Base-by-base conservation (phyloP, 495 filamentous ascomycete species). In the Aspergillus kassunensis region DNA sequence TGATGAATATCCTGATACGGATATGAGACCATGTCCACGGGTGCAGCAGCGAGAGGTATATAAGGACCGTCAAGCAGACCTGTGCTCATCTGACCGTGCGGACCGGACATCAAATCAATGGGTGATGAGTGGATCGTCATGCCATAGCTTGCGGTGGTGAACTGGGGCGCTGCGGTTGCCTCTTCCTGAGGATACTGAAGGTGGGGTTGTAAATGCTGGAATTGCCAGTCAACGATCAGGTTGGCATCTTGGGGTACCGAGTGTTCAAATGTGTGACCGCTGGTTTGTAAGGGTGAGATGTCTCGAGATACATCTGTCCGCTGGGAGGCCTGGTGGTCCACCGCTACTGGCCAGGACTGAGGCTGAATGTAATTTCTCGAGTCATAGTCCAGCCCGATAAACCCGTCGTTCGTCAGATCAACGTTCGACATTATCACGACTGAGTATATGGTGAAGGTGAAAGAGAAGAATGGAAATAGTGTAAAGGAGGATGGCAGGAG, bases 1-100 rank as follows among this genome's bases (percentile, higher is more conserved):
- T 84, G 81, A n/a, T n/a, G n/a, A 55, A 90, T 84, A 61, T 90
- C 86, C 56, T 87, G 86, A 77, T 87, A 90, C 30, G 87, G 80
- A 52, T 84, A 82, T 12, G 83, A 79, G 63, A 90, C 81, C 52
- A 81, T 74, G 35, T 87, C 85, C 46, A 84, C 77, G 11, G 78
- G 72, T 35, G 80, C 81, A 8, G 86, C 79, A 8, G 86, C 79
- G 46, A 89, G 75, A 20, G 86, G 78, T 49, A 91, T 73, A 62
- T 82, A 91, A 3, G 80, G 70, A 33, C 77, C 72, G 44, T 88
- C 86, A 64, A 91, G 72, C 48, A 90, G 65, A 54, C 78, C 76
- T 29, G 83, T 69, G 53, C 81, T 83, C 55, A 89, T 77, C 24
- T 82, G 70, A 24, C 75, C 79, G 57, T 88, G 83, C n/a, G 84